Evolutionary conservation across 306 rosid genomes (phyloP).

Genomic region (Quillaja saponaria): DNA sequence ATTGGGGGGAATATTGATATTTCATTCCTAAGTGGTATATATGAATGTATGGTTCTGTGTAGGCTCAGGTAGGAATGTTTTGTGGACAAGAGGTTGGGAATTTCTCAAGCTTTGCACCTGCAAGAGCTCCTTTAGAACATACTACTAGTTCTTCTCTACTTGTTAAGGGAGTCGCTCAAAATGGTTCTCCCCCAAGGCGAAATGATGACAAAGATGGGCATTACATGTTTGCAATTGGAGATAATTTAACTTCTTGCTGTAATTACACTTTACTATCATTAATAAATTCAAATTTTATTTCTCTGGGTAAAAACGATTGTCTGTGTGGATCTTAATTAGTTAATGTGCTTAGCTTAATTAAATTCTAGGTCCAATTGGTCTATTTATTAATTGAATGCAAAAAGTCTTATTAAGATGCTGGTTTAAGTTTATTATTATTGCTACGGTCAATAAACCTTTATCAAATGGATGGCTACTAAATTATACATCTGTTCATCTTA

Average conservation of each 20-base stretch:
- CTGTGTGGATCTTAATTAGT: too few species aligned
- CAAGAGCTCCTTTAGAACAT: conserved; percentile 71
- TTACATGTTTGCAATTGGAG: conserved; percentile 97
- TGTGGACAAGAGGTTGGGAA: conserved; percentile 93
- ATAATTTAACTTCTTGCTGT: conserved; percentile 99
- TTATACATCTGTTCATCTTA: too few species aligned
- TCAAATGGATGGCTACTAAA: too few species aligned
- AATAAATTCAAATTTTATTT: conserved; percentile 29
- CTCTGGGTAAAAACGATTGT: too few species aligned
- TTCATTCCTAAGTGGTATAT: conserved; percentile 53
- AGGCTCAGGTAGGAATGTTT: conserved; percentile 99
- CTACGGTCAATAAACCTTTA: too few species aligned
- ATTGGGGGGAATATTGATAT: conserved; percentile 16
- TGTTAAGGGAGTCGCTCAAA: conserved; percentile 80
- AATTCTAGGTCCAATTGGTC: too few species aligned
- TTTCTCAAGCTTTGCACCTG: conserved; percentile 79
- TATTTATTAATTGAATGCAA: too few species aligned
- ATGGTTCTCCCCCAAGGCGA: conserved; percentile 96
- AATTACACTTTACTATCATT: conserved; percentile 72
- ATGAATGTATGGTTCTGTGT: conserved; percentile 93
- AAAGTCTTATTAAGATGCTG: not conserved
- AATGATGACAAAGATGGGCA: conserved; percentile 99
- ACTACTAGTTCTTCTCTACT: conserved; percentile 64
- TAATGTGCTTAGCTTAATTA: too few species aligned
- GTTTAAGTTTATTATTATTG: not conserved